phyloP scores from a whole-genome alignment of 148 eudicot species.

The Rheum nobile region DNA sequence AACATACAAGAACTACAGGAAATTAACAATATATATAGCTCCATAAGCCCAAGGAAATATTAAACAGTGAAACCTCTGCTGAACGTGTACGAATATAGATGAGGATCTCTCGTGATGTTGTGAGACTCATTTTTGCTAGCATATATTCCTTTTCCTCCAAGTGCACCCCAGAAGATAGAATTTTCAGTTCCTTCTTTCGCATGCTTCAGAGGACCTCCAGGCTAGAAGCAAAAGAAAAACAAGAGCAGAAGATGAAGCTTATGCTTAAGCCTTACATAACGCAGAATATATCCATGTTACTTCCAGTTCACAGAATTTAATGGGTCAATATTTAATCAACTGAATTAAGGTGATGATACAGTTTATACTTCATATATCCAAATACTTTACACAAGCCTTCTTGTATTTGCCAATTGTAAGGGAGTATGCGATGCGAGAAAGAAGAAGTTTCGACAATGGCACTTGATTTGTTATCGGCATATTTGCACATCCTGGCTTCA shows the following conservation, averaged over 20 bases:
- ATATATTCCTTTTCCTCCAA: constrained; percentile 89
- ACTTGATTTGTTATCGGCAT: neutral
- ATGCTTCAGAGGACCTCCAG: constrained; percentile 63
- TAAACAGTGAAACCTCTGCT: constrained; percentile 48
- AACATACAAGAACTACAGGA: constrained; percentile 11
- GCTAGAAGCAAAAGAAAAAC: constrained; percentile 34
- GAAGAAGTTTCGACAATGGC: neutral
- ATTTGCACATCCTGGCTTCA: neutral
- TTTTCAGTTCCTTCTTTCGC: constrained; percentile 98
- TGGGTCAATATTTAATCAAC: neutral
- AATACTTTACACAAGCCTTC: neutral
- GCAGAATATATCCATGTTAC: neutral
- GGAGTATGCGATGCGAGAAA: neutral
- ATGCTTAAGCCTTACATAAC: neutral
- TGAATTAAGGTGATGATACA: neutral
- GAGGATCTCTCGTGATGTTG: constrained; percentile 82
- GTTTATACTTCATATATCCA: neutral
- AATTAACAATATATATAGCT: neutral
- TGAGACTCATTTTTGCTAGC: constrained; percentile 61
- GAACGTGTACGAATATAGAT: constrained; percentile 57
- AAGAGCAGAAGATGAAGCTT: neutral
- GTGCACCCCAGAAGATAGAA: constrained; percentile 84
- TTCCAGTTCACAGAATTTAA: neutral
- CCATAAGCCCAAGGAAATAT: neutral
- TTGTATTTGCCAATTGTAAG: neutral